Percentiles rank a stretch among this genome's conserved stretches.
These are phyloP conservation scores for Cupressus sempervirens DNA, from an alignment of 75 land plant genomes.

Conservation along the genomic window DNA sequence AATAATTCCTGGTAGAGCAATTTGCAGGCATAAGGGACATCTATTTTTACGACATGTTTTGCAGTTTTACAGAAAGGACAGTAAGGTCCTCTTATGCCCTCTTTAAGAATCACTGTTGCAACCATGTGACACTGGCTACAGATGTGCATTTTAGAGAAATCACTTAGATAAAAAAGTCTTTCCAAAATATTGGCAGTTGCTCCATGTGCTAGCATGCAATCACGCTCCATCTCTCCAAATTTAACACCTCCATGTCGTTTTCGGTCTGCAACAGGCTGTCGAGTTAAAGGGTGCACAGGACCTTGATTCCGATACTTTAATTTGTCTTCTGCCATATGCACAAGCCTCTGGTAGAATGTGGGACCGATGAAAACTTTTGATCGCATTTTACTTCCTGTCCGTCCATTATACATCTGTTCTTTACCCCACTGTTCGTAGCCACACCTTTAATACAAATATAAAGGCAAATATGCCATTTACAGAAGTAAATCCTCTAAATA, in stretches of 20 bases:
- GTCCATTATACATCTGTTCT: conserved; percentile 66
- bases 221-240: conserved; percentile 95
- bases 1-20: conserved; percentile 81
- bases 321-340: conserved; percentile 89
- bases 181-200: conserved; percentile 77
- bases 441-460: conserved; percentile 33
- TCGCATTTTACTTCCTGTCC: conserved; percentile 52
- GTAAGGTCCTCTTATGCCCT: conserved; percentile 39
- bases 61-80: conserved; percentile 65
- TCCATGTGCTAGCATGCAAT: conserved; percentile 85
- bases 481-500: not conserved
- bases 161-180: conserved; percentile 72
- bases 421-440: conserved; percentile 69
- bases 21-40: conserved; percentile 89
- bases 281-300: conserved; percentile 75
- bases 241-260: conserved; percentile 76
- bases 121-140: conserved; percentile 54
- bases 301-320: conserved; percentile 76
- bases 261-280: conserved; percentile 78
- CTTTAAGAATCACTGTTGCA: conserved; percentile 41
- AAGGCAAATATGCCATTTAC: not conserved
- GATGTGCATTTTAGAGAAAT: conserved; percentile 58
- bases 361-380: conserved; percentile 68
- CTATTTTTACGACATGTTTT: conserved; percentile 48
- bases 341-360: conserved; percentile 76